Percentiles rank a stretch among this genome's conserved stretches.
Conservation (phyloP, 768 basidiomycete genomes). For the Leccinellum luteum region DNA sequence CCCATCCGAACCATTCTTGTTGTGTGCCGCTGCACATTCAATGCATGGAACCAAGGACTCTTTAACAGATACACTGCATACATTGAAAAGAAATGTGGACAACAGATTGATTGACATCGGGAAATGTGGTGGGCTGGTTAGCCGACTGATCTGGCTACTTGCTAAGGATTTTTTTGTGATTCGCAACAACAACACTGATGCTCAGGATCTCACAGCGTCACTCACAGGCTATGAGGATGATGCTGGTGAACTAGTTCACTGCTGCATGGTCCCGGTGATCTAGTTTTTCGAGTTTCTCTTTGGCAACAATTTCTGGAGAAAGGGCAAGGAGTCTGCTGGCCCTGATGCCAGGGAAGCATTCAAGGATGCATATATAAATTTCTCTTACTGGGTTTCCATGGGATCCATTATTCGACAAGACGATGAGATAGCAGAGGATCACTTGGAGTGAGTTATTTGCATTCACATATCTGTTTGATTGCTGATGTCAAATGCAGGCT, state of each 20-base stretch:
- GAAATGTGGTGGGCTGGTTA: slow-evolving; percentile 10
- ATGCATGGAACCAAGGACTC: neutral
- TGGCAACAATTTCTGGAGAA: neutral
- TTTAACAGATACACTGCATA: neutral
- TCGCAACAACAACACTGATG: neutral
- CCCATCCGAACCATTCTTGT: neutral
- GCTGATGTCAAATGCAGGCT: neutral
- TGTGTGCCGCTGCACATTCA: neutral
- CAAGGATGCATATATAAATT: neutral
- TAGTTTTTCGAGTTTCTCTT: slow-evolving; percentile 5
- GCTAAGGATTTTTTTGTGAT: neutral
- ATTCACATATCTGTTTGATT: neutral
- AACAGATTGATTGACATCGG: neutral
- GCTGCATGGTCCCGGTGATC: neutral
- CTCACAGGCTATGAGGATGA: neutral
- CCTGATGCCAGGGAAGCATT: neutral
- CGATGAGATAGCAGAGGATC: neutral
- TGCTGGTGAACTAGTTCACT: neutral
- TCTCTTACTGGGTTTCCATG: neutral
- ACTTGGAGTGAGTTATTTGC: neutral
- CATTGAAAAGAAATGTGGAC: neutral
- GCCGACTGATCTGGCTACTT: neutral
- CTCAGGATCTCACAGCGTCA: neutral
- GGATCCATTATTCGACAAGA: neutral
- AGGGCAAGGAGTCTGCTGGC: neutral